Conservation (phyloP, 139 green algal species). For the Tetratostichococcus sp. region DNA sequence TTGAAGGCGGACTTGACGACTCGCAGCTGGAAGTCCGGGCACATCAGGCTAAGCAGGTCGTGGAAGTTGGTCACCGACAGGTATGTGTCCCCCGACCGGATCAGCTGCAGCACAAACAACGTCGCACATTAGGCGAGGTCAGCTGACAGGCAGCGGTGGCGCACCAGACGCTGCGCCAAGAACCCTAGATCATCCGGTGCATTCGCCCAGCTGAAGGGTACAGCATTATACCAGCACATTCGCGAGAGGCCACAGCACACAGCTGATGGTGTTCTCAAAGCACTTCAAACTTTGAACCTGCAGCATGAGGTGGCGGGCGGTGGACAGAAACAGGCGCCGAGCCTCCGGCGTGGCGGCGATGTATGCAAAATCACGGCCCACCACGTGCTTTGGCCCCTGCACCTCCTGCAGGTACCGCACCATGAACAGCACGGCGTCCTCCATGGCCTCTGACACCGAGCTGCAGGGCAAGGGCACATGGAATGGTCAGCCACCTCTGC, state of each 20-base stretch:
- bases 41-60: slow-evolving; percentile 18
- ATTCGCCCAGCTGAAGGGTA: no score
- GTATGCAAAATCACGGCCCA: not conserved
- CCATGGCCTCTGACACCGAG: not conserved
- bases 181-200: no score
- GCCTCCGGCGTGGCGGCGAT: not conserved
- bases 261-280: no score
- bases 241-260: no score
- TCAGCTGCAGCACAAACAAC: not conserved
- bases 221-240: no score
- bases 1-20: slow-evolving; percentile 21
- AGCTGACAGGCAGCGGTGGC: no score
- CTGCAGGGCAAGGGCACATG: not conserved
- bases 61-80: slow-evolving; percentile 18
- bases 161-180: no score
- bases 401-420: slow-evolving; percentile 1
- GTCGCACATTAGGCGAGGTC: no score
- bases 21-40: slow-evolving; percentile 16
- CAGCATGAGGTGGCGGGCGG: not conserved
- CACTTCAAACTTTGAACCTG: no score
- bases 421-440: slow-evolving; percentile 1
- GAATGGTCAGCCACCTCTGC: no score
- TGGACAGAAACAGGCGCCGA: not conserved
- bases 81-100: not conserved
- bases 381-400: not conserved